Conservation (phyloP, 1,284 basidiomycete species). For the Naganishia albida region DNA sequence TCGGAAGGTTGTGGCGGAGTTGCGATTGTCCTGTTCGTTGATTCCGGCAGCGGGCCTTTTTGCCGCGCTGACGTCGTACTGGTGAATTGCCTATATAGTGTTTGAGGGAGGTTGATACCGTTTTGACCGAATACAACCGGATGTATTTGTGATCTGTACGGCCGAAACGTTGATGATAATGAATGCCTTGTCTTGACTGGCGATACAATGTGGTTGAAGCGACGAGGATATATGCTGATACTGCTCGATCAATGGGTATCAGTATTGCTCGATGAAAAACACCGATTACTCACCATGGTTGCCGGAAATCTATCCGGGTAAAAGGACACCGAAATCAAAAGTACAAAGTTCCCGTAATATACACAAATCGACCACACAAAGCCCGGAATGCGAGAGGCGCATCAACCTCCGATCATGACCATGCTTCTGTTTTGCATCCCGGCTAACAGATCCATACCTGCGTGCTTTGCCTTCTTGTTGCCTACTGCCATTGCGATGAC, state of each 20-base stretch:
- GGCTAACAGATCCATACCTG: constrained; percentile 76
- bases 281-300: constrained; percentile 10
- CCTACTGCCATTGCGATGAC: constrained; percentile 68
- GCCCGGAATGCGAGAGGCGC: constrained; percentile 8
- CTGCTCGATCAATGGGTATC: background rate
- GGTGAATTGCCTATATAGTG: background rate
- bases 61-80: background rate
- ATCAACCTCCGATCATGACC: constrained; percentile 75
- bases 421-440: constrained; percentile 76
- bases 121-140: background rate
- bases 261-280: too few species aligned
- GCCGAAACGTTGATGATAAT: constrained; percentile 2
- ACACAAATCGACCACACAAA: constrained; percentile 3
- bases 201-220: constrained; percentile 5
- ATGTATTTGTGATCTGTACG: background rate
- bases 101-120: background rate
- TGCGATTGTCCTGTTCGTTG: background rate
- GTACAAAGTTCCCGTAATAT: constrained; percentile 15
- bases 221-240: background rate
- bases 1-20: background rate
- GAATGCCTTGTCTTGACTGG: background rate
- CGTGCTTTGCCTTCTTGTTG: constrained; percentile 80
- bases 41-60: background rate
- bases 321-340: constrained; percentile 14
- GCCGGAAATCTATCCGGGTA: background rate